A percentile compares a stretch with the other conserved stretches of the same genome.
These are phyloP conservation scores for Sporobolomyces pararoseus DNA, from an alignment of 768 basidiomycete genomes.

Conservation along the genomic window DNA sequence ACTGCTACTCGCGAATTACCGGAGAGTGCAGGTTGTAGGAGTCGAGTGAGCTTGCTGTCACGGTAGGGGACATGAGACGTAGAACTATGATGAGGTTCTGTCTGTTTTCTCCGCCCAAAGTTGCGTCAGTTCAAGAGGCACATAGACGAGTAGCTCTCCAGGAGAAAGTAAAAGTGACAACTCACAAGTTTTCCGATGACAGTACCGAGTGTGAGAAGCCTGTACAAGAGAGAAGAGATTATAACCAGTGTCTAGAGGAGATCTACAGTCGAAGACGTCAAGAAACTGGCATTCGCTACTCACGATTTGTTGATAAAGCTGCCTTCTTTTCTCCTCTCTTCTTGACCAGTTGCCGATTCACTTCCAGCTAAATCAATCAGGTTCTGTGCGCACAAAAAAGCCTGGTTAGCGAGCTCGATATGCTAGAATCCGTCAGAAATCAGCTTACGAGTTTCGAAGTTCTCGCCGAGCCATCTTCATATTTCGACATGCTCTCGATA, in stretches of 20 bases:
- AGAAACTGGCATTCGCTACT: no score
- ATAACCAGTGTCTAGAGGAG: no score
- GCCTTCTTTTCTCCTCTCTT: conserved; percentile 91
- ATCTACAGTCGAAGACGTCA: background rate
- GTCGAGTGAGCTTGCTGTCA: conserved; percentile 73
- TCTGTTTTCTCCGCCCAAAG: no score
- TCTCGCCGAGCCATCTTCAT: conserved; percentile 64
- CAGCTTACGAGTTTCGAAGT: conserved; percentile 54
- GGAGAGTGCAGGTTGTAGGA: conserved; percentile 89
- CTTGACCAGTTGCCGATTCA: conserved; percentile 91
- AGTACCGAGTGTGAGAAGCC: conserved; percentile 82
- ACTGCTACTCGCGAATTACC: conserved; percentile 95
- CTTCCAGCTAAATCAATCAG: conserved; percentile 95
- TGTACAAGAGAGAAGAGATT: conserved; percentile 48
- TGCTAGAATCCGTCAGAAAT: background rate
- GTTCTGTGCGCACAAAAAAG: conserved; percentile 55
- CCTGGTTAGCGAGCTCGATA: no score
- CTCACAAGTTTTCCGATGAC: conserved; percentile 88
- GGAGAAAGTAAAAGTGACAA: no score
- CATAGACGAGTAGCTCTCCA: no score
- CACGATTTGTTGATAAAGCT: conserved; percentile 78
- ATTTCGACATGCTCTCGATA: conserved; percentile 37
- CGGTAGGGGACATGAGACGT: conserved; percentile 90
- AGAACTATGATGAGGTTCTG: conserved; percentile 62
- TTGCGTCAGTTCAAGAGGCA: no score